A percentile compares a stretch with the other conserved stretches of the same genome.
Evolutionary conservation across 1,284 basidiomycete species (phyloP).

Genomic region (Ganoderma sp.): DNA sequence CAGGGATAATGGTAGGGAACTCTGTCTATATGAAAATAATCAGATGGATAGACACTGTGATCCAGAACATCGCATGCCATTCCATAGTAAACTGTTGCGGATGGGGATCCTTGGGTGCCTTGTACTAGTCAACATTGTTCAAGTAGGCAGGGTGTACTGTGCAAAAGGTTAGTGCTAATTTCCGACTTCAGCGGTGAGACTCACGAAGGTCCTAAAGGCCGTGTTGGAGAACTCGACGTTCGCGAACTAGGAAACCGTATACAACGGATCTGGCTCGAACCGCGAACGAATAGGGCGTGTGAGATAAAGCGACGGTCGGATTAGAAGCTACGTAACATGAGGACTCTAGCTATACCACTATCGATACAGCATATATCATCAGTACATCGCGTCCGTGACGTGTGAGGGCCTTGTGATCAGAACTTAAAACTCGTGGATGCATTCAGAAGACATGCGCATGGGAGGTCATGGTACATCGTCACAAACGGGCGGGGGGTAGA

Average conservation of each 20-base stretch:
- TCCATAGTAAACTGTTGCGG: neutral
- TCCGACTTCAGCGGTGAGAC: neutral
- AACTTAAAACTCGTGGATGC: slow-evolving; percentile 22
- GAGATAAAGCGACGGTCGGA: slow-evolving; percentile 23
- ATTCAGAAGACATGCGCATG: slow-evolving; percentile 20
- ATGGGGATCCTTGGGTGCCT: neutral
- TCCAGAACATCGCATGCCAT: neutral
- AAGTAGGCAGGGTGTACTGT: neutral
- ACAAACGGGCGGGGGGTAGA: neutral
- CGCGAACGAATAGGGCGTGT: neutral
- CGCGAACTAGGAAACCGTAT: neutral
- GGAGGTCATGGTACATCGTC: slow-evolving; percentile 13
- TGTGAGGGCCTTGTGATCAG: slow-evolving; percentile 2
- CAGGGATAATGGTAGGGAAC: neutral
- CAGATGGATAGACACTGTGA: neutral
- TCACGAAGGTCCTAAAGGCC: neutral
- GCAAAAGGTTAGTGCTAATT: neutral
- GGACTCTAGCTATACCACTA: slow-evolving; percentile 33
- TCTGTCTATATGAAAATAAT: neutral
- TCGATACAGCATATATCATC: slow-evolving; percentile 32
- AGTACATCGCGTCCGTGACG: slow-evolving; percentile 31
- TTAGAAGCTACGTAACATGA: slow-evolving; percentile 31
- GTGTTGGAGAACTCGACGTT: neutral
- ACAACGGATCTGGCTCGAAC: neutral
- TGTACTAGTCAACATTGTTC: neutral